Percentiles rank a stretch among this genome's conserved stretches.
Evolutionary conservation across 2,329 filamentous ascomycete species (phyloP).

Genomic region (Pseudopithomyces chartarum): DNA sequence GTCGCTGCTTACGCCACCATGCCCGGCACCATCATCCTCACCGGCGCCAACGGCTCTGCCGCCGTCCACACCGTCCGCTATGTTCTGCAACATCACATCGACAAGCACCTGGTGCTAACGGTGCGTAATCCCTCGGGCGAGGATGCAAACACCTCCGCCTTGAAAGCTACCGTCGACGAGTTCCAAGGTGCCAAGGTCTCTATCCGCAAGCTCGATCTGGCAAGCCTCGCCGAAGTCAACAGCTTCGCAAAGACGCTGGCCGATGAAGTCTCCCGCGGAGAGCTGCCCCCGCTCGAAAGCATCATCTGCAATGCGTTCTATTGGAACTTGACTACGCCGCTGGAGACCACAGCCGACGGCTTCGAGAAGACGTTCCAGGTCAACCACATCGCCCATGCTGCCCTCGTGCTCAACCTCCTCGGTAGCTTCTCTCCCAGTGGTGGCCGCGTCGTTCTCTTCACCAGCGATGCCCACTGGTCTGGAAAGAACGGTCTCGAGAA

Average conservation of each 20-base stretch:
- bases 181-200: slow-evolving; percentile 7
- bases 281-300: not conserved
- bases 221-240: slow-evolving; percentile 6
- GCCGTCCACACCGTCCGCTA: slow-evolving; percentile 5
- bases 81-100: slow-evolving; percentile 1
- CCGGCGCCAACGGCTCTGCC: slow-evolving; percentile 13
- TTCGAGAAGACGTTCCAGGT: slow-evolving; percentile 15
- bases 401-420: slow-evolving; percentile 7
- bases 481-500: slow-evolving; percentile 46
- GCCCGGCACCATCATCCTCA: slow-evolving; percentile 12
- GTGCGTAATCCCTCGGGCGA: slow-evolving; percentile 1
- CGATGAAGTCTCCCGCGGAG: not conserved
- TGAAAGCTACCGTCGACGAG: not conserved
- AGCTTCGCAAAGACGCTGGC: not conserved
- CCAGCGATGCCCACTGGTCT: slow-evolving; percentile 41
- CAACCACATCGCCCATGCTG: slow-evolving; percentile 7
- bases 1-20: slow-evolving; percentile 1
- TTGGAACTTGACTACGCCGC: slow-evolving; percentile 8
- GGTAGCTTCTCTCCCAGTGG: slow-evolving; percentile 3
- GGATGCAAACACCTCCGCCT: slow-evolving; percentile 9
- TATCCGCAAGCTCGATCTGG: slow-evolving; percentile 9
- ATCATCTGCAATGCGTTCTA: slow-evolving; percentile 18
- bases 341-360: slow-evolving; percentile 8
- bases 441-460: slow-evolving; percentile 8
- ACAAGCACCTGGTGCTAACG: slow-evolving; percentile 4